Evolutionary conservation across 305 asterid species (phyloP).

Genomic region (Coffea humblotiana): DNA sequence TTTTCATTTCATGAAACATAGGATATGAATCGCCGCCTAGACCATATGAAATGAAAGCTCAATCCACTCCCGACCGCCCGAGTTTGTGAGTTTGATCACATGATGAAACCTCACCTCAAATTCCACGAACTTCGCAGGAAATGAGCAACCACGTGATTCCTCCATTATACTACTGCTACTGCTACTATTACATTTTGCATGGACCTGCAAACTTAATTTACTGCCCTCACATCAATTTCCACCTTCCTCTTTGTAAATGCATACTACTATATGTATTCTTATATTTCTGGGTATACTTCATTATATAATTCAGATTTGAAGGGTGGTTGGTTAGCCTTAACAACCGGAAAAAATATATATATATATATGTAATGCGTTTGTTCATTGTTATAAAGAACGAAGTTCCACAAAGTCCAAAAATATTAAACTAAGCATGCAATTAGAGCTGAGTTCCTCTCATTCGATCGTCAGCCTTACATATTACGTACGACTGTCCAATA

Average conservation of each 20-base stretch:
- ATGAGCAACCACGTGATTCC: conserved; percentile 25
- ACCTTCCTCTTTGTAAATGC: not conserved
- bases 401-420: not conserved
- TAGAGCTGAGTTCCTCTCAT: not conserved
- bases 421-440: conserved; percentile 5
- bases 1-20: not conserved
- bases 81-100: conserved; percentile 2
- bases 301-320: not conserved
- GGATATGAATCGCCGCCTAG: no score
- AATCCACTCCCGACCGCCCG: conserved; percentile 9
- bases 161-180: conserved; percentile 1
- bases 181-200: not conserved
- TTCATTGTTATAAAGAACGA: no score
- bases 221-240: not conserved
- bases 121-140: conserved; percentile 28
- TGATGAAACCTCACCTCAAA: conserved; percentile 24
- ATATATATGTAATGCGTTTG: no score
- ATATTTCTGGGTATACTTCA: not conserved
- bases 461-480: not conserved
- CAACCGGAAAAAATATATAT: no score
- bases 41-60: conserved; percentile 12
- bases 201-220: conserved; percentile 13
- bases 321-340: not conserved
- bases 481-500: not conserved
- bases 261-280: not conserved